Percentiles rank a stretch among this genome's conserved stretches.
These are phyloP conservation scores for Penicillium palitans DNA, from an alignment of 2,329 filamentous ascomycete genomes.

Conservation along the genomic window DNA sequence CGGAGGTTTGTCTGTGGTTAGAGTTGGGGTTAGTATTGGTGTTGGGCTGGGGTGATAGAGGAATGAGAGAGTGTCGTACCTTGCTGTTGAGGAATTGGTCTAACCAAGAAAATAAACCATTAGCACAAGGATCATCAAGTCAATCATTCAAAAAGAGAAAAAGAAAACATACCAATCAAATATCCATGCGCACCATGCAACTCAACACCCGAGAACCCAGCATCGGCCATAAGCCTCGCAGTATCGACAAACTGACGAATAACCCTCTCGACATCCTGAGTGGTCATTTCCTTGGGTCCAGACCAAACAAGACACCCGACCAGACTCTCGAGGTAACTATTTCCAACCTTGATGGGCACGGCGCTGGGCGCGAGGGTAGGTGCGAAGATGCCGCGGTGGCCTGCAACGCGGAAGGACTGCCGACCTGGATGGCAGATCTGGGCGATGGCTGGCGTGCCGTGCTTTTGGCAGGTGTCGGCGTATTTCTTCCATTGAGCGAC, in stretches of 20 bases:
- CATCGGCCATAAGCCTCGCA: conserved; percentile 52
- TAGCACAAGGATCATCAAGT: background rate
- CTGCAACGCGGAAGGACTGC: conserved; percentile 45
- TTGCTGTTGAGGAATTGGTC: conserved; percentile 42
- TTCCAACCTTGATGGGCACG: conserved; percentile 43
- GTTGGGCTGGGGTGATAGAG: background rate
- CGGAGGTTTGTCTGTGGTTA: conserved; percentile 45
- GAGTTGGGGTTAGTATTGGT: background rate
- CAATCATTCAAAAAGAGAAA: background rate
- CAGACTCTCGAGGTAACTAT: conserved; percentile 39
- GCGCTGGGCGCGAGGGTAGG: conserved; percentile 40
- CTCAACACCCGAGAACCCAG: conserved; percentile 56
- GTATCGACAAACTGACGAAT: conserved; percentile 55
- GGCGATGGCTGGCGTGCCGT: conserved; percentile 46
- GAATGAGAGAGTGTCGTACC: conserved; percentile 22
- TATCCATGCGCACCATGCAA: conserved; percentile 57
- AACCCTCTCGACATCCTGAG: conserved; percentile 55
- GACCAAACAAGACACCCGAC: conserved; percentile 40
- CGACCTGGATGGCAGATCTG: conserved; percentile 49
- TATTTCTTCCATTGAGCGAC: conserved; percentile 32
- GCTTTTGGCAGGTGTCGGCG: conserved; percentile 35
- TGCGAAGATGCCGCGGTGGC: conserved; percentile 36
- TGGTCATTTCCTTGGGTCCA: conserved; percentile 58
- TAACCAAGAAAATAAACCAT: conserved; percentile 4
- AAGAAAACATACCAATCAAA: conserved; percentile 45